Conservation (phyloP, 2,329 filamentous ascomycete genomes). For the Blastomyces parvus region DNA sequence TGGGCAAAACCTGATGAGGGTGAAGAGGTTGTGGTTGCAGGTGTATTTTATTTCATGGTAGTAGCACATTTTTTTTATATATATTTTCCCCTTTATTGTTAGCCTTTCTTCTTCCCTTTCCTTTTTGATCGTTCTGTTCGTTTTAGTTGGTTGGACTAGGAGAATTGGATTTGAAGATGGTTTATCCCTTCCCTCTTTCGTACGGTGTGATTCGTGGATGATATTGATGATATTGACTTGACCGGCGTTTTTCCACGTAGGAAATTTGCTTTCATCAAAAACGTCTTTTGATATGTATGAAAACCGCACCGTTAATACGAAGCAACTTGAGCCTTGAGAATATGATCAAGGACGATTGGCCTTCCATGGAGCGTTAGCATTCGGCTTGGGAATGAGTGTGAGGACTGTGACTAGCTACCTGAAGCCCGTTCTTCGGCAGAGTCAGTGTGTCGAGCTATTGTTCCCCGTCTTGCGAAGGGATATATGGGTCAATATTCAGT, state of each 20-base stretch:
- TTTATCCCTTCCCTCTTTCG: too few species aligned
- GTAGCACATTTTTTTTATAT: constrained; percentile 24
- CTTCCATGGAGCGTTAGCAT: background rate
- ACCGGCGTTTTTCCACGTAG: too few species aligned
- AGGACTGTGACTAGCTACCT: background rate
- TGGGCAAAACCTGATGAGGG: constrained; percentile 19
- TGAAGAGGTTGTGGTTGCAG: constrained; percentile 20
- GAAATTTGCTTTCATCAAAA: background rate
- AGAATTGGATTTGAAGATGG: background rate
- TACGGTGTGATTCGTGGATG: background rate
- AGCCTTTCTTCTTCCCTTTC: background rate
- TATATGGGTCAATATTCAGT: background rate
- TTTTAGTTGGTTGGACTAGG: constrained; percentile 7
- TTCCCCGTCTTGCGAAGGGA: background rate
- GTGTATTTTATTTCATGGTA: constrained; percentile 19
- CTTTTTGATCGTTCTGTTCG: background rate
- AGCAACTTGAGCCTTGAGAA: background rate
- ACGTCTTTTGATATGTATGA: background rate
- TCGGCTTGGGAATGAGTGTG: background rate
- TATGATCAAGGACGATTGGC: background rate
- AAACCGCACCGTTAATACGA: background rate
- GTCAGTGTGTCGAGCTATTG: background rate
- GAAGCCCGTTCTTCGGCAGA: background rate
- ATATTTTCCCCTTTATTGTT: background rate
- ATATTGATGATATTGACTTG: too few species aligned